Conservation (phyloP, 495 filamentous ascomycete genomes). For the Talaromyces liani region DNA sequence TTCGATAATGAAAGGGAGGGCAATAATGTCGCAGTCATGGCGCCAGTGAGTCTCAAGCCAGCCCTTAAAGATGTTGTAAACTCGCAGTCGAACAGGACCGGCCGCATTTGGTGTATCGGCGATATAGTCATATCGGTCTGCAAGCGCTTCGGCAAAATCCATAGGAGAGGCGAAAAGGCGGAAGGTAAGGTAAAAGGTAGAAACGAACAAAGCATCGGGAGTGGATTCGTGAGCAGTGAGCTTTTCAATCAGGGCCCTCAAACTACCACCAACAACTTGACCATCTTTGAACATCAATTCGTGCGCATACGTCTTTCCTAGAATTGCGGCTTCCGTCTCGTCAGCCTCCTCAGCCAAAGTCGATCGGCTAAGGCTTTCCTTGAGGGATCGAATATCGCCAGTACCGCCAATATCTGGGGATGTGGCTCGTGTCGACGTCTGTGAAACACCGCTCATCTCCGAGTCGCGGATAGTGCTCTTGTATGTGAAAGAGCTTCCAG, state of each 20-base stretch:
- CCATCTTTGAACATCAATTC: conserved; percentile 94
- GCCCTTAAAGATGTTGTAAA: conserved; percentile 94
- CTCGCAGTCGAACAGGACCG: conserved; percentile 74
- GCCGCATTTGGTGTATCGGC: conserved; percentile 66
- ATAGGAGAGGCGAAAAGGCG: conserved; percentile 82
- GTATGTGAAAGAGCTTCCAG: conserved; percentile 65
- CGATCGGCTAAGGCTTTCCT: conserved; percentile 49
- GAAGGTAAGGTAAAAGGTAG: conserved; percentile 95
- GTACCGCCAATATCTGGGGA: conserved; percentile 61
- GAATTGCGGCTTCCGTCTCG: conserved; percentile 69
- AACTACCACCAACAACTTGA: conserved; percentile 85
- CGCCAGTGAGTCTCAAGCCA: conserved; percentile 98
- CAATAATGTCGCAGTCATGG: conserved; percentile 64
- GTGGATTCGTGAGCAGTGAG: conserved; percentile 91
- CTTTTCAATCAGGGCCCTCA: conserved; percentile 86
- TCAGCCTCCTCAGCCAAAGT: conserved; percentile 66
- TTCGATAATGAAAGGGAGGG: conserved; percentile 62
- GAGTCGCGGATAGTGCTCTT: conserved; percentile 69
- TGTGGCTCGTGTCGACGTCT: conserved; percentile 81
- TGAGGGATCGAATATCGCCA: conserved; percentile 40
- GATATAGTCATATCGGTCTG: conserved; percentile 89
- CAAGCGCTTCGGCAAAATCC: conserved; percentile 71
- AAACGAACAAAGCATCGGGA: conserved; percentile 86
- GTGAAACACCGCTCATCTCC: conserved; percentile 71
- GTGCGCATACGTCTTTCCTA: conserved; percentile 81